Conservation (phyloP, 192 early-diverging fungal genomes). For the Linnemannia exigua region DNA sequence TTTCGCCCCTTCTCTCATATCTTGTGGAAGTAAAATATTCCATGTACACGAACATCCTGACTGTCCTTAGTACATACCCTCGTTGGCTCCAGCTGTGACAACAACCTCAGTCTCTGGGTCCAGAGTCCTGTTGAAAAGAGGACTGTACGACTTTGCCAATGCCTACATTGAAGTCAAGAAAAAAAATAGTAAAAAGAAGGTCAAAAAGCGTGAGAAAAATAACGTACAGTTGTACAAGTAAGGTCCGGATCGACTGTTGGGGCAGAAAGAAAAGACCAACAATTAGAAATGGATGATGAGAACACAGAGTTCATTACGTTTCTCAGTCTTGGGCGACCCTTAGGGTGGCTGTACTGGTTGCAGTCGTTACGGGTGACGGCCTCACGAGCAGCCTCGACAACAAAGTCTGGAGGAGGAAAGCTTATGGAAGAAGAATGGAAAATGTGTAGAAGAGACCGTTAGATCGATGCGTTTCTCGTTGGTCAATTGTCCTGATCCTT, state of each 20-base stretch:
- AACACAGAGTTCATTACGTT: slow-evolving; percentile 32
- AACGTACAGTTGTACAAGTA: neutral
- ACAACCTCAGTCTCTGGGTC: slow-evolving; percentile 88
- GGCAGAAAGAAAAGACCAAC: neutral
- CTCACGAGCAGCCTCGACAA: slow-evolving; percentile 80
- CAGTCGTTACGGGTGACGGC: slow-evolving; percentile 73
- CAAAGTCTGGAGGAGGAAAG: slow-evolving; percentile 91
- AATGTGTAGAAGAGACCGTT: slow-evolving; percentile 1
- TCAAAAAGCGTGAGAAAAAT: slow-evolving; percentile 17
- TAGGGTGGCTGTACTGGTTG: slow-evolving; percentile 91
- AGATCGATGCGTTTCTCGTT: slow-evolving; percentile 1
- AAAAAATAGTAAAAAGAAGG: neutral
- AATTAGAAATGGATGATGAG: no score
- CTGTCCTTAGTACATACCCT: slow-evolving; percentile 64
- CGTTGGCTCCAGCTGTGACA: slow-evolving; percentile 92
- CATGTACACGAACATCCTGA: slow-evolving; percentile 11
- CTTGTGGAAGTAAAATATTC: neutral
- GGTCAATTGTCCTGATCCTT: neutral
- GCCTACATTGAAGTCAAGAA: slow-evolving; percentile 63
- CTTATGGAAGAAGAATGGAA: slow-evolving; percentile 50
- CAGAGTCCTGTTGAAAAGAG: slow-evolving; percentile 74
- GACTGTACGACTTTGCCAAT: slow-evolving; percentile 82
- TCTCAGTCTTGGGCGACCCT: slow-evolving; percentile 73
- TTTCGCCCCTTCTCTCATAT: slow-evolving; percentile 6
- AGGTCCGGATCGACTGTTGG: neutral